These are phyloP conservation scores for Ophiostoma perfectum DNA, from an alignment of 2,329 filamentous ascomycete species.

Conservation along the genomic window DNA sequence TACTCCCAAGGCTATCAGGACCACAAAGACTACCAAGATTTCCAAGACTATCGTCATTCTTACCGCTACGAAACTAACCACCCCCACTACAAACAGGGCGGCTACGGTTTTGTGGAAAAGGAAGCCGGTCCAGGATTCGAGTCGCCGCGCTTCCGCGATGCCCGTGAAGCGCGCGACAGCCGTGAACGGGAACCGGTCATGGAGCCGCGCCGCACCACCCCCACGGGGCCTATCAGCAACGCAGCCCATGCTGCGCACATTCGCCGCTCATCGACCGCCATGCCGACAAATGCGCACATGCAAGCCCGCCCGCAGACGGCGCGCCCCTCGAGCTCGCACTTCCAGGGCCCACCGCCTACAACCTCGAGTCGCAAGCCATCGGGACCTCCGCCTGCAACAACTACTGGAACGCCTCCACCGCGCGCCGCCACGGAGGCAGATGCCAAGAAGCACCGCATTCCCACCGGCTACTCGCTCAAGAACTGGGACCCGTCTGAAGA, in stretches of 20 bases:
- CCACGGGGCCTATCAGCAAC: slow-evolving; percentile 24
- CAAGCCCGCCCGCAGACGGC: slow-evolving; percentile 51
- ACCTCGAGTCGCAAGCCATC: slow-evolving; percentile 19
- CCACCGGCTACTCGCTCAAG: slow-evolving; percentile 86
- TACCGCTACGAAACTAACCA: slow-evolving; percentile 55
- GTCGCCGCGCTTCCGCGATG: slow-evolving; percentile 39
- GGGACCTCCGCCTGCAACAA: slow-evolving; percentile 29
- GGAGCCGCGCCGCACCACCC: slow-evolving; percentile 35
- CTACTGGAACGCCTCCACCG: slow-evolving; percentile 32
- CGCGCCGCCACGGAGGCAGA: slow-evolving; percentile 54
- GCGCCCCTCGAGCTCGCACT: slow-evolving; percentile 41
- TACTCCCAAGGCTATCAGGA: slow-evolving; percentile 12
- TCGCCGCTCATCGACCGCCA: slow-evolving; percentile 25
- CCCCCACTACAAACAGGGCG: slow-evolving; percentile 48
- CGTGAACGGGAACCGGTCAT: slow-evolving; percentile 18
- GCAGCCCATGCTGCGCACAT: slow-evolving; percentile 30
- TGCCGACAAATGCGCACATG: slow-evolving; percentile 25
- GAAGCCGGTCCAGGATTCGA: slow-evolving; percentile 38
- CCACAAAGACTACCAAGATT: slow-evolving; percentile 6
- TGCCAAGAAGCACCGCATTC: slow-evolving; percentile 65
- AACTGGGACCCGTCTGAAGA: slow-evolving; percentile 96
- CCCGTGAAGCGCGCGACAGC: slow-evolving; percentile 22
- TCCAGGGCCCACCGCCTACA: slow-evolving; percentile 35
- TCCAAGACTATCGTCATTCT: background rate
- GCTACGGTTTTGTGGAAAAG: slow-evolving; percentile 34